These are phyloP conservation scores for Eucalyptus leucophloia DNA, from an alignment of 345 rosid species.

Conservation along the genomic window DNA sequence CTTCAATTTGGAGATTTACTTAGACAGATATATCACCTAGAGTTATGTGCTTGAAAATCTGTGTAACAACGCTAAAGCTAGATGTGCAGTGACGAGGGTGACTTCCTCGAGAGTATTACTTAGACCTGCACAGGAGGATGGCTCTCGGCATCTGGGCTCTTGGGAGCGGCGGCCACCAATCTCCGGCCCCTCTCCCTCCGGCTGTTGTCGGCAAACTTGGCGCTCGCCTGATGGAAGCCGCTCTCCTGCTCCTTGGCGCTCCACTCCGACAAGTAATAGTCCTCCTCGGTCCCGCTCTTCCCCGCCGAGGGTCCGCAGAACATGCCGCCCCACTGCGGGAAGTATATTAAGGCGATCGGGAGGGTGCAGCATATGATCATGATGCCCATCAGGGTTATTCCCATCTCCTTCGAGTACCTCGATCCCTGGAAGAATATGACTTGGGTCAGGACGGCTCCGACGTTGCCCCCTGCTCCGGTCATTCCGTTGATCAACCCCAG, in stretches of 20 bases:
- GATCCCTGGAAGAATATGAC: slow-evolving; percentile 86
- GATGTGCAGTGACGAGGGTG: not conserved
- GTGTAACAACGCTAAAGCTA: not conserved
- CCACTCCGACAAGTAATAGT: slow-evolving; percentile 83
- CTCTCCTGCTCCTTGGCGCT: slow-evolving; percentile 30
- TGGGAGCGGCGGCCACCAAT: not conserved
- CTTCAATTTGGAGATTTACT: not conserved
- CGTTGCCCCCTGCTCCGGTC: slow-evolving; percentile 91
- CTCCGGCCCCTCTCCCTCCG: slow-evolving; percentile 53
- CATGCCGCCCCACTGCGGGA: slow-evolving; percentile 99
- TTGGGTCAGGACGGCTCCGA: slow-evolving; percentile 85
- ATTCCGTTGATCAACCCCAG: slow-evolving; percentile 78
- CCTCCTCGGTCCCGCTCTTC: slow-evolving; percentile 45
- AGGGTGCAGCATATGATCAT: slow-evolving; percentile 68
- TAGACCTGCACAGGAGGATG: slow-evolving; percentile 8
- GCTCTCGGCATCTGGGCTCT: not conserved
- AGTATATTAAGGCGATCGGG: slow-evolving; percentile 47
- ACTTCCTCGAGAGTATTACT: not conserved
- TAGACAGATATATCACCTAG: not conserved
- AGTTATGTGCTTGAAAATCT: not conserved
- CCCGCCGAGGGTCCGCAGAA: slow-evolving; percentile 52
- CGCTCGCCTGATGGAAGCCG: slow-evolving; percentile 43
- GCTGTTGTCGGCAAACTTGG: slow-evolving; percentile 68
- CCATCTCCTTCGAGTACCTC: slow-evolving; percentile 61
- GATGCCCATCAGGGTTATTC: slow-evolving; percentile 70